Conservation (phyloP, 495 filamentous ascomycete genomes). For the Trichoderma gamsii region DNA sequence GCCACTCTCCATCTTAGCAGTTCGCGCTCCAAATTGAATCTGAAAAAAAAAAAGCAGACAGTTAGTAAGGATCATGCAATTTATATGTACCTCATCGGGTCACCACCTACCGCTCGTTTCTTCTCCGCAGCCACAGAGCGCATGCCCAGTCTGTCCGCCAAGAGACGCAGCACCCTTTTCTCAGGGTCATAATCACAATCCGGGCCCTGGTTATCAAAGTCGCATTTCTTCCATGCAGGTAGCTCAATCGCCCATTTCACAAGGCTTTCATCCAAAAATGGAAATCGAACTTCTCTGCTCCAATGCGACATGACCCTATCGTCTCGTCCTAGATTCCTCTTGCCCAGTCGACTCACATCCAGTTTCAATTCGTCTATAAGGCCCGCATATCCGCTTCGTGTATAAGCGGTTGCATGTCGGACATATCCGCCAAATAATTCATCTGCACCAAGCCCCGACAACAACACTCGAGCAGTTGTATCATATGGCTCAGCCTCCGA, state of each 20-base stretch:
- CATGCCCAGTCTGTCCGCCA: constrained; percentile 73
- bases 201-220: constrained; percentile 52
- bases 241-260: constrained; percentile 69
- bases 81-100: background rate
- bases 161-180: constrained; percentile 73
- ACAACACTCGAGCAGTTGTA: constrained; percentile 71
- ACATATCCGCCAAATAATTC: constrained; percentile 94
- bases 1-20: constrained; percentile 77
- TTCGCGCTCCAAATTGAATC: constrained; percentile 82
- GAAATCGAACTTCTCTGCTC: constrained; percentile 87
- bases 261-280: constrained; percentile 82
- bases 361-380: constrained; percentile 80
- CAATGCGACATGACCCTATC: constrained; percentile 86
- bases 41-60: constrained; percentile 22
- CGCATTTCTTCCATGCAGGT: constrained; percentile 80
- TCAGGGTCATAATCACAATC: constrained; percentile 56
- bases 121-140: constrained; percentile 66
- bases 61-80: background rate
- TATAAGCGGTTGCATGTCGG: constrained; percentile 73
- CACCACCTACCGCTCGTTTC: constrained; percentile 66
- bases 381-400: constrained; percentile 56
- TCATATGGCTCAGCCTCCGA: constrained; percentile 41
- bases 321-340: constrained; percentile 89
- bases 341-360: constrained; percentile 79
- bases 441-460: constrained; percentile 92